These are phyloP conservation scores for Fragaria ananassa DNA, from an alignment of 306 rosid species.

Conservation along the genomic window DNA sequence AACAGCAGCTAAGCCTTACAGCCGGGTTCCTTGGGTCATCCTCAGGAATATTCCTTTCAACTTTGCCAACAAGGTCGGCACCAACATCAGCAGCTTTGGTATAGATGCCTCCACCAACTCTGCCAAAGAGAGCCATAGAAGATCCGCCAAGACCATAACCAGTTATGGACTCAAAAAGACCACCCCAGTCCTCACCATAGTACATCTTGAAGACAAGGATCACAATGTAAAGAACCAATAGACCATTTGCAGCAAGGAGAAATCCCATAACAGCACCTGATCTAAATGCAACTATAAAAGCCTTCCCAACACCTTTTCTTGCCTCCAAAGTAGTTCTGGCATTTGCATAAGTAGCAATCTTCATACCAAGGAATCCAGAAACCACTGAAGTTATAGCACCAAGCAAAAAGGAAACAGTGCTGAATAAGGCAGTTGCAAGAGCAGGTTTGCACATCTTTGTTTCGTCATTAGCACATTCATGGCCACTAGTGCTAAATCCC, in stretches of 20 bases:
- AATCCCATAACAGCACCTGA: conserved; percentile 99
- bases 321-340: conserved; percentile 95
- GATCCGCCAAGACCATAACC: conserved; percentile 99
- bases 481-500: conserved; percentile 79
- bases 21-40: conserved; percentile 99
- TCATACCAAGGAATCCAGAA: conserved; percentile 98
- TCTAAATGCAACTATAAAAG: conserved; percentile 81
- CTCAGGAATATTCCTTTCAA: conserved; percentile 90
- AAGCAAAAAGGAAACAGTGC: conserved; percentile 74
- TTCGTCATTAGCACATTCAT: conserved; percentile 57
- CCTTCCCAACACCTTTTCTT: conserved; percentile 95
- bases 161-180: conserved; percentile 93
- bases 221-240: conserved; percentile 75
- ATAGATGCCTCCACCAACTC: conserved; percentile 99
- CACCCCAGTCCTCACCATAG: conserved; percentile 96
- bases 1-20: conserved; percentile 40
- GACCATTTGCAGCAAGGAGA: conserved; percentile 92
- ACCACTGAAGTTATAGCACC: conserved; percentile 81
- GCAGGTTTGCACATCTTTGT: conserved; percentile 81
- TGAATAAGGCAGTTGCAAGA: conserved; percentile 78
- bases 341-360: conserved; percentile 92
- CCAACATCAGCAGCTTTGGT: conserved; percentile 99
- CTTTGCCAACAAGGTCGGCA: conserved; percentile 97
- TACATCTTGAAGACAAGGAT: conserved; percentile 76
- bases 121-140: conserved; percentile 95